These are phyloP conservation scores for Buxus sempervirens DNA, from an alignment of 164 flowering plant species.

Conservation along the genomic window DNA sequence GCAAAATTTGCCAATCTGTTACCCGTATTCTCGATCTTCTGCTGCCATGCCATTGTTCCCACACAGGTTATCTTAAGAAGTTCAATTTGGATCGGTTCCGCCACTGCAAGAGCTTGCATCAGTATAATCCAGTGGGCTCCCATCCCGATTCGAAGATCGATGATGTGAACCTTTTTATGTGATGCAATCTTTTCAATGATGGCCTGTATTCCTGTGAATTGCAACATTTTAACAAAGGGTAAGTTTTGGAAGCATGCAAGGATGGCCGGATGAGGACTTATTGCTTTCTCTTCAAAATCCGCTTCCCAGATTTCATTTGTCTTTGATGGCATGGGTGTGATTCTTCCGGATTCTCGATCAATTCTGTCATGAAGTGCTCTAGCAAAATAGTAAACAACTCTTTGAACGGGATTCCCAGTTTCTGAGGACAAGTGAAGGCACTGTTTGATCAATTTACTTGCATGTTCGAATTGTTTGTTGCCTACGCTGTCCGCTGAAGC, in stretches of 20 bases:
- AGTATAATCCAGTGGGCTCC: constrained; percentile 40
- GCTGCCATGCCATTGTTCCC: constrained; percentile 19
- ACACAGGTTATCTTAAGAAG: constrained; percentile 47
- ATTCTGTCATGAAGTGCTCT: constrained; percentile 52
- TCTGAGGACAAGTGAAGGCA: constrained; percentile 38
- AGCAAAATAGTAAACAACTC: constrained; percentile 46
- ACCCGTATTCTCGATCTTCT: constrained; percentile 29
- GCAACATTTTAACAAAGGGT: constrained; percentile 35
- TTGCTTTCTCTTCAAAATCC: constrained; percentile 24
- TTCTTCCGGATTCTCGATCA: constrained; percentile 38
- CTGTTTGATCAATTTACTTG: constrained; percentile 31
- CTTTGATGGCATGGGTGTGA: constrained; percentile 9
- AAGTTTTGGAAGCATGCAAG: constrained; percentile 24
- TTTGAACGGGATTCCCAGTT: constrained; percentile 41
- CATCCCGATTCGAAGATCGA: constrained; percentile 39
- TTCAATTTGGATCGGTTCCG: constrained; percentile 26
- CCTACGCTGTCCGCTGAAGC: constrained; percentile 51
- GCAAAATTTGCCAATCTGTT: constrained; percentile 34
- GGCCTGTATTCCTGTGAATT: constrained; percentile 50
- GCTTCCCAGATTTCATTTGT: background rate
- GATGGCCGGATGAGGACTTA: constrained; percentile 14
- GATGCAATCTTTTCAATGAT: constrained; percentile 34
- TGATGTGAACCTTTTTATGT: constrained; percentile 42
- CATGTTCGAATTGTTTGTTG: constrained; percentile 40
- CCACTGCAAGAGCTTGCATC: constrained; percentile 50